These are phyloP conservation scores for Mimosa bimucronata DNA, from an alignment of 306 rosid species.

Conservation along the genomic window DNA sequence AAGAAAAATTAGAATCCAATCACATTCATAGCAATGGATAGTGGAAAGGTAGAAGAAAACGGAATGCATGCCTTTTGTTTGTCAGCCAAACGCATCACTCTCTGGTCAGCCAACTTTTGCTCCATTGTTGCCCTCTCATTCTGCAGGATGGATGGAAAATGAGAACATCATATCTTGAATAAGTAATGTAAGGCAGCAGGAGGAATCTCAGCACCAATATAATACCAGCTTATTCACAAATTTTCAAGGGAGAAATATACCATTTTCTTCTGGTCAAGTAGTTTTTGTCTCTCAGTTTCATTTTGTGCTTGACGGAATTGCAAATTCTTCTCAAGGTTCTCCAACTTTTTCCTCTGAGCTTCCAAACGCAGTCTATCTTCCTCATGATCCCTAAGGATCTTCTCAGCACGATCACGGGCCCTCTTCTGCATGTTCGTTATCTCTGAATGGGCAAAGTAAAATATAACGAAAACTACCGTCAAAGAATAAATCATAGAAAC, in stretches of 20 bases:
- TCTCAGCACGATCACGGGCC: slow-evolving; percentile 37
- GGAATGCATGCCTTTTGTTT: slow-evolving; percentile 55
- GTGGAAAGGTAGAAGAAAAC: not conserved
- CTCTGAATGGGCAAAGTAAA: slow-evolving; percentile 46
- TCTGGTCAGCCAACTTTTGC: slow-evolving; percentile 71
- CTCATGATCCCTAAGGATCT: slow-evolving; percentile 52
- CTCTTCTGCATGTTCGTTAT: slow-evolving; percentile 50
- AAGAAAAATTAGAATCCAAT: not conserved
- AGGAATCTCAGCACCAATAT: not conserved
- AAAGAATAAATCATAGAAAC: slow-evolving; percentile 21
- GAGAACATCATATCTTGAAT: slow-evolving; percentile 1
- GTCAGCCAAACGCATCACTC: slow-evolving; percentile 59
- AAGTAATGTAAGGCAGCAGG: not conserved
- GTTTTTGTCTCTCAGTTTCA: slow-evolving; percentile 56
- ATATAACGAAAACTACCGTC: slow-evolving; percentile 27
- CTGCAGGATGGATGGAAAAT: slow-evolving; percentile 38
- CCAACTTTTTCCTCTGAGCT: slow-evolving; percentile 52
- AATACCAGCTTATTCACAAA: not conserved
- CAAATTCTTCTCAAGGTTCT: slow-evolving; percentile 53
- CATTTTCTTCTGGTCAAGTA: slow-evolving; percentile 52
- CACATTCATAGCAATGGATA: not conserved
- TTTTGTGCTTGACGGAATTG: slow-evolving; percentile 51
- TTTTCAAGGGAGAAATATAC: slow-evolving; percentile 45
- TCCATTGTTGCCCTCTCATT: slow-evolving; percentile 68
- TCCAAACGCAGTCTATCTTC: slow-evolving; percentile 46